phyloP scores from a whole-genome alignment of 2,329 filamentous ascomycete species.

The Alternaria tenuissima region DNA sequence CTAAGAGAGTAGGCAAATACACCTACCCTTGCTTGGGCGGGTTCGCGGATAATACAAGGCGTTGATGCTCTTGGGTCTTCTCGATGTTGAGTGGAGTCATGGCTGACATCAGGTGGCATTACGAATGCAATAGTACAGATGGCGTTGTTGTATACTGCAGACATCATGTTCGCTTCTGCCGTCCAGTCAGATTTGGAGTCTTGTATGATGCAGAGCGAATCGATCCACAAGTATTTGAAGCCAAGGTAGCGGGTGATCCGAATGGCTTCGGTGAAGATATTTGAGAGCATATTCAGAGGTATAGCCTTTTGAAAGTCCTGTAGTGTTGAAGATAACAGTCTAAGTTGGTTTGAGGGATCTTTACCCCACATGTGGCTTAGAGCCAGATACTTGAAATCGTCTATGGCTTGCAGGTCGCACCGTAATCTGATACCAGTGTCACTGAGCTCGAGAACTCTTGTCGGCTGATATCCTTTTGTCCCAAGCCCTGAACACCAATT shows the following conservation, averaged over 20 bases:
- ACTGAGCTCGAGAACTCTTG: conserved; percentile 12
- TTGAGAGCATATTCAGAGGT: conserved; percentile 7
- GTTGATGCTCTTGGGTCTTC: conserved; percentile 14
- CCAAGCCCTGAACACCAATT: not conserved
- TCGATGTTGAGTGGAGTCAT: not conserved
- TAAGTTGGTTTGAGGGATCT: not conserved
- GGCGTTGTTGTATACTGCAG: conserved; percentile 21
- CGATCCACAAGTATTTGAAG: conserved; percentile 32
- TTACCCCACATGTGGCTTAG: conserved; percentile 25
- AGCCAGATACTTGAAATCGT: conserved; percentile 12
- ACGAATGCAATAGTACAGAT: conserved; percentile 18
- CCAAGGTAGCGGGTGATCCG: conserved; percentile 18
- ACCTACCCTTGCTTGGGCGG: no score
- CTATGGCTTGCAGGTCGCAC: conserved; percentile 1
- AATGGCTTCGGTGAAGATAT: conserved; percentile 26
- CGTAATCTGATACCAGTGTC: not conserved
- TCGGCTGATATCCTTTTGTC: not conserved
- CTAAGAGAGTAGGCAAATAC: no score
- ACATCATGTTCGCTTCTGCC: conserved; percentile 18
- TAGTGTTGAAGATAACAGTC: not conserved
- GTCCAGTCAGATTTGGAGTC: conserved; percentile 18
- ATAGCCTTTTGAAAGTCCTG: conserved; percentile 2
- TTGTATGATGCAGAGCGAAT: conserved; percentile 33
- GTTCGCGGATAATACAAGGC: conserved; percentile 16
- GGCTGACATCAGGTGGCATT: not conserved